phyloP scores from a whole-genome alignment of 371 early-diverging fungal genomes.

The Basidiobolus meristosporus region DNA sequence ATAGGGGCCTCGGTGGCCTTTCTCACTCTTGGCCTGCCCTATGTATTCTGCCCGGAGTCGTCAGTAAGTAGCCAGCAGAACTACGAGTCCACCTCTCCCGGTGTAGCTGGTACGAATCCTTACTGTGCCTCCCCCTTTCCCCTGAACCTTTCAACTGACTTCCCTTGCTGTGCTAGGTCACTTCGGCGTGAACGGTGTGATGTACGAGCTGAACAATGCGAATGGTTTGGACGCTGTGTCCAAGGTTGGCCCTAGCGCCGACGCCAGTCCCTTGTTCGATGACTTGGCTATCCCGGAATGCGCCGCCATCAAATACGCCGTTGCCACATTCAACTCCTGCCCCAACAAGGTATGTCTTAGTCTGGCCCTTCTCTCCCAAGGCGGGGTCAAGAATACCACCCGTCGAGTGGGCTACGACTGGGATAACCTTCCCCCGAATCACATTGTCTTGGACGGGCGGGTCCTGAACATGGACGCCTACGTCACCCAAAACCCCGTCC shows the following conservation, averaged over 20 bases:
- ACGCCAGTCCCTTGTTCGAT: no score
- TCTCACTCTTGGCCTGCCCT: slow-evolving; percentile 31
- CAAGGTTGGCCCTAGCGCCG: no score
- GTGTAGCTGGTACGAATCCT: no score
- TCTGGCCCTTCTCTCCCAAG: background rate
- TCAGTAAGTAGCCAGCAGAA: slow-evolving; percentile 3
- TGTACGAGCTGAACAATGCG: no score
- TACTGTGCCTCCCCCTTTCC: no score
- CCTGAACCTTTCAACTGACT: no score
- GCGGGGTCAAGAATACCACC: background rate
- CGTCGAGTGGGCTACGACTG: slow-evolving; percentile 51
- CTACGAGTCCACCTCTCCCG: slow-evolving; percentile 3
- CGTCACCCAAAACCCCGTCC: slow-evolving; percentile 16
- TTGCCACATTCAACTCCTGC: no score
- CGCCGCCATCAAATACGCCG: no score
- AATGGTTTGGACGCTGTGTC: no score
- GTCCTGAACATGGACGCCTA: slow-evolving; percentile 55
- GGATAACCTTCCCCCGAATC: slow-evolving; percentile 25
- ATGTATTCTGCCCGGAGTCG: slow-evolving; percentile 24
- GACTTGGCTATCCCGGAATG: no score
- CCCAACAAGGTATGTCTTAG: background rate
- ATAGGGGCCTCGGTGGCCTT: slow-evolving; percentile 39
- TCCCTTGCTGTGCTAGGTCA: no score
- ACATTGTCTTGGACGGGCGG: slow-evolving; percentile 50
- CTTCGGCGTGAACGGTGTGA: no score